Evolutionary conservation across 176 grass and related monocot species (phyloP).

Genomic region (Alopecurus myosuroides): DNA sequence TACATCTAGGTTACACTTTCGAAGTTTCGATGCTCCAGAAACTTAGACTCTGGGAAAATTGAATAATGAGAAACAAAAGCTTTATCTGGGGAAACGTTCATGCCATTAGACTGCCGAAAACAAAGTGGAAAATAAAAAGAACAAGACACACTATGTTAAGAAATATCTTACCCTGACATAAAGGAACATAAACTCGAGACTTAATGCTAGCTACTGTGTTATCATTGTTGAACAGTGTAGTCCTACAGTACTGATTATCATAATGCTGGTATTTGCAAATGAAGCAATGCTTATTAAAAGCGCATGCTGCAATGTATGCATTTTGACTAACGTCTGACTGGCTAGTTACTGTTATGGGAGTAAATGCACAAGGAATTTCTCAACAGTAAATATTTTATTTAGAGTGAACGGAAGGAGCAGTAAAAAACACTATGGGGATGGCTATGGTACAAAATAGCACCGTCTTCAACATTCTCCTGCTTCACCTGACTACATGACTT

Average conservation of each 20-base stretch:
- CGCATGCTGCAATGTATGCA: neutral
- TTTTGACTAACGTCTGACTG: neutral
- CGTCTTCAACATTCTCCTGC: neutral
- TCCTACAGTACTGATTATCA: neutral
- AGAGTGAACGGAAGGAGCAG: neutral
- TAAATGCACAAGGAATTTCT: neutral
- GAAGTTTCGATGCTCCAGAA: neutral
- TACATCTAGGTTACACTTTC: neutral
- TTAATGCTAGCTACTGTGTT: neutral
- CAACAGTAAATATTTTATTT: neutral
- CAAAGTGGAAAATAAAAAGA: neutral
- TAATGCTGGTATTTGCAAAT: neutral
- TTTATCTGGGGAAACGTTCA: neutral
- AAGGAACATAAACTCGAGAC: neutral
- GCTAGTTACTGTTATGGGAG: neutral
- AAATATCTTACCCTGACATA: neutral
- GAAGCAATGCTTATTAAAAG: neutral
- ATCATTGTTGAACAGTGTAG: neutral
- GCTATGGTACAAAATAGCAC: neutral
- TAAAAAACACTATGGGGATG: neutral
- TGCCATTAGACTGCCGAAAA: neutral
- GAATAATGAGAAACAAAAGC: neutral
- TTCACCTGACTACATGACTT: too few species aligned
- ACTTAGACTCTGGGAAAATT: neutral
- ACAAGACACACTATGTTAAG: neutral